A percentile compares a stretch with the other conserved stretches of the same genome.
Evolutionary conservation across 1,139 yeast genomes (phyloP).

Genomic region (Suhomyces bokatorum): DNA sequence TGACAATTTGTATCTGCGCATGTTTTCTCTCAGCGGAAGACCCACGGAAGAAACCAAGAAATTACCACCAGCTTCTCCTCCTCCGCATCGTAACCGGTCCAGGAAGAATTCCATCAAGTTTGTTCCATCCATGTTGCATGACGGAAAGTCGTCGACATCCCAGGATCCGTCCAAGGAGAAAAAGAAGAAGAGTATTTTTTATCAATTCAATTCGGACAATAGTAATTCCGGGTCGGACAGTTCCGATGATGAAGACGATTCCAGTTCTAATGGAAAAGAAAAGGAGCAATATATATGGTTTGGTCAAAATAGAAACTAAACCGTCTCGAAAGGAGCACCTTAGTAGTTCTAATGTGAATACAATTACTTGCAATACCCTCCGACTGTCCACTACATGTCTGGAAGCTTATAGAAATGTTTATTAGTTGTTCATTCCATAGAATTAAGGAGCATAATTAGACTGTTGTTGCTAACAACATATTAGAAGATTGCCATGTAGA

Average conservation of each 20-base stretch:
- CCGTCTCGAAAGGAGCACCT: neutral
- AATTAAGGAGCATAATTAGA: neutral
- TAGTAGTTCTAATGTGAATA: neutral
- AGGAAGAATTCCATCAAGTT: conserved; percentile 35
- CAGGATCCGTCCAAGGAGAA: neutral
- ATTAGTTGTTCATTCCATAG: neutral
- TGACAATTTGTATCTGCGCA: conserved; percentile 19
- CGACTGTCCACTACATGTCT: neutral
- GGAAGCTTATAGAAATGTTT: conserved; percentile 2
- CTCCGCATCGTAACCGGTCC: conserved; percentile 18
- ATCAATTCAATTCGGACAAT: conserved; percentile 32
- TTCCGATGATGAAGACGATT: conserved; percentile 12
- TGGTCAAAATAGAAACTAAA: conserved; percentile 31
- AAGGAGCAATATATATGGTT: conserved; percentile 36
- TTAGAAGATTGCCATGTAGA: too few relatives aligned
- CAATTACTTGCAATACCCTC: neutral
- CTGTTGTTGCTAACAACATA: neutral
- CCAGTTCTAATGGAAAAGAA: conserved; percentile 11
- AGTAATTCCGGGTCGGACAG: conserved; percentile 20
- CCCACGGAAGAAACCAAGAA: conserved; percentile 7
- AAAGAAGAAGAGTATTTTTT: conserved; percentile 32
- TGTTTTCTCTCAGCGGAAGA: conserved; percentile 23
- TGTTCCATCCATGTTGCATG: conserved; percentile 27
- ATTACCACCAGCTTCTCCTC: conserved; percentile 5
- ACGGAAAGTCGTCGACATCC: neutral